These are phyloP conservation scores for Xylaria sp. DNA, from an alignment of 2,329 filamentous ascomycete genomes.

Conservation along the genomic window DNA sequence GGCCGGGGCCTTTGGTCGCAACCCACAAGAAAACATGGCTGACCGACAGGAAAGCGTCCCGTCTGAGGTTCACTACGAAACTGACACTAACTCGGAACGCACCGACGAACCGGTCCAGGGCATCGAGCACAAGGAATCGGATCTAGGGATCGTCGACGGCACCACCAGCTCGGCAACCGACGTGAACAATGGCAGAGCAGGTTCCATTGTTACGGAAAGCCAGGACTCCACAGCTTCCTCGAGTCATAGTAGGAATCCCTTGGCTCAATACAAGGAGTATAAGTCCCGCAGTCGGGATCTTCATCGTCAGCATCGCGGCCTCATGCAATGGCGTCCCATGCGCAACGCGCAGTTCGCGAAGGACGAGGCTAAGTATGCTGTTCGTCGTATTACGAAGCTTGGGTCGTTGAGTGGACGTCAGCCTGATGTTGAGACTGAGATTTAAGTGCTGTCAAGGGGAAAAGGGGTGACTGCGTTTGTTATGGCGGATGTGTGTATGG, in stretches of 20 bases:
- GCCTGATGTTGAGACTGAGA: slow-evolving; percentile 81
- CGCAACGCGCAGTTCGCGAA: slow-evolving; percentile 83
- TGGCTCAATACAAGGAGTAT: slow-evolving; percentile 57
- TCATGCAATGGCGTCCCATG: slow-evolving; percentile 95
- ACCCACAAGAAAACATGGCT: slow-evolving; percentile 53
- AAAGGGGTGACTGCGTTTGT: background rate
- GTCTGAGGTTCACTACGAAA: slow-evolving; percentile 31
- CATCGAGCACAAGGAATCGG: slow-evolving; percentile 26
- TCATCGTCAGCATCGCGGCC: slow-evolving; percentile 76
- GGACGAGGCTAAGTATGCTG: slow-evolving; percentile 74
- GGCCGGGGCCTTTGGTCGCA: slow-evolving; percentile 77
- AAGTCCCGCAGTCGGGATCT: slow-evolving; percentile 66
- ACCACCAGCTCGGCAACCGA: slow-evolving; percentile 17
- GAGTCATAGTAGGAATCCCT: slow-evolving; percentile 45
- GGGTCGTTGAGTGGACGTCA: slow-evolving; percentile 74
- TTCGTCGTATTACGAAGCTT: slow-evolving; percentile 70
- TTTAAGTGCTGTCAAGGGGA: slow-evolving; percentile 31
- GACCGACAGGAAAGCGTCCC: slow-evolving; percentile 14
- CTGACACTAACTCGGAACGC: slow-evolving; percentile 33
- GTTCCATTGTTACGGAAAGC: slow-evolving; percentile 21
- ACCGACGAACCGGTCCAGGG: slow-evolving; percentile 26
- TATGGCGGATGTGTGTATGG: background rate
- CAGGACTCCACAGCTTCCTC: slow-evolving; percentile 23
- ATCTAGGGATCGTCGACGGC: slow-evolving; percentile 37
- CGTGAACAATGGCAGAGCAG: slow-evolving; percentile 9